Percentiles rank a stretch among this genome's conserved stretches.
These are phyloP conservation scores for Fragaria ananassa DNA, from an alignment of 306 rosid species.

Conservation along the genomic window DNA sequence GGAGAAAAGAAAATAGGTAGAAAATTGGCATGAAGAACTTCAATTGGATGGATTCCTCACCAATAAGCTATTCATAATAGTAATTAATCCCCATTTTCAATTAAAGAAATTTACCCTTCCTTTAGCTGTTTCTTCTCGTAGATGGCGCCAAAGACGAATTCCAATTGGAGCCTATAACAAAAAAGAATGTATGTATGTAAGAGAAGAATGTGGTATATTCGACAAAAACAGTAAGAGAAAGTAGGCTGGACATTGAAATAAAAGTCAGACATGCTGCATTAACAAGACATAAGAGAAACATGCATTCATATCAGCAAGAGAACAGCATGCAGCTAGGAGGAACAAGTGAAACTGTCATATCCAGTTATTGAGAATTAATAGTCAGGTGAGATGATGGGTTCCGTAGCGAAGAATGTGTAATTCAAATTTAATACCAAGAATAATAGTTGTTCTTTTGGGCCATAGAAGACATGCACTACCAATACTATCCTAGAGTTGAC, in stretches of 20 bases:
- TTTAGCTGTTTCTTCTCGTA: constrained; percentile 58
- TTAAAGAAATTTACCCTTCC: constrained; percentile 56
- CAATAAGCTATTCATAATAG: constrained; percentile 23
- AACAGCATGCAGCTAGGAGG: not conserved
- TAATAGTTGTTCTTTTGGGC: not conserved
- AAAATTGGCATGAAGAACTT: constrained; percentile 10
- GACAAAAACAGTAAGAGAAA: constrained; percentile 11
- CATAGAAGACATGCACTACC: not conserved
- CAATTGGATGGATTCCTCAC: constrained; percentile 18
- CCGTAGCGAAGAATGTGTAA: not conserved
- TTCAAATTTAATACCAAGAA: not conserved
- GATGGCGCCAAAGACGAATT: constrained; percentile 59
- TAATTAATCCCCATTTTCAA: constrained; percentile 9
- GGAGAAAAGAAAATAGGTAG: constrained; percentile 25
- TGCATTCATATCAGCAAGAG: constrained; percentile 8
- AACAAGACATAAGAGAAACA: constrained; percentile 8
- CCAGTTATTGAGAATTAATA: not conserved
- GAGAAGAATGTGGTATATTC: constrained; percentile 1
- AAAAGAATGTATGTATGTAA: not conserved
- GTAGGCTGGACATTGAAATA: not conserved
- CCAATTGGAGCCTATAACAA: constrained; percentile 78
- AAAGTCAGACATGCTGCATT: constrained; percentile 3
- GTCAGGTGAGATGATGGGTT: not conserved
- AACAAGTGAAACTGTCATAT: not conserved
- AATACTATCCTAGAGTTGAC: constrained; percentile 1